These are phyloP conservation scores for Bolboschoenoplectus hybrid DNA, from an alignment of 202 grass and related monocot species.

Conservation along the genomic window DNA sequence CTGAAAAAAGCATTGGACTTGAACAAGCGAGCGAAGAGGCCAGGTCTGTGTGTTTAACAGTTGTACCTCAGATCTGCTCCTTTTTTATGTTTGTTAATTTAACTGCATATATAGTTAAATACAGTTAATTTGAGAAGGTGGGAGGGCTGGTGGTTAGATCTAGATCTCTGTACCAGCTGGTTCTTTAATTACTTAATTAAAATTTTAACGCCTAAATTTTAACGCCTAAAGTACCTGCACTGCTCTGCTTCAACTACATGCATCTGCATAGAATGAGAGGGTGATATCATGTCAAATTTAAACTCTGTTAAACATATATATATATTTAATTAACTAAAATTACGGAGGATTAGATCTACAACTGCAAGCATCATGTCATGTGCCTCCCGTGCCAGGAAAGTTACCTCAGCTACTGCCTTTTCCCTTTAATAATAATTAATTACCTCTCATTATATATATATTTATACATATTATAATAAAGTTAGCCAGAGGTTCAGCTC, in stretches of 20 bases:
- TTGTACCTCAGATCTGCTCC: background rate
- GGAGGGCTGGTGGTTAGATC: background rate
- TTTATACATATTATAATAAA: too few relatives aligned
- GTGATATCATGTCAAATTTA: too few relatives aligned
- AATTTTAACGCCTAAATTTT: too few relatives aligned
- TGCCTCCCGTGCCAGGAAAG: slow-evolving; percentile 45
- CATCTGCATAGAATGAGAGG: too few relatives aligned
- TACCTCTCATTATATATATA: background rate
- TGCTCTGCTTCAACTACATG: too few relatives aligned
- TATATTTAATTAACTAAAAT: slow-evolving; percentile 39
- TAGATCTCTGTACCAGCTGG: background rate
- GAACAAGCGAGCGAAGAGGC: too few relatives aligned
- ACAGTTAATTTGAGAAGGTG: slow-evolving; percentile 1
- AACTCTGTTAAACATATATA: too few relatives aligned
- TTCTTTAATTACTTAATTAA: background rate
- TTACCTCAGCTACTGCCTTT: slow-evolving; percentile 11
- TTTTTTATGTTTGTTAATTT: background rate
- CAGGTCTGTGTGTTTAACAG: background rate
- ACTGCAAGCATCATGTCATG: slow-evolving; percentile 41
- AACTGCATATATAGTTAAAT: too few relatives aligned
- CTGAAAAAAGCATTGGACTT: background rate
- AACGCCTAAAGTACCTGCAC: too few relatives aligned
- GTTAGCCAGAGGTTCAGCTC: too few relatives aligned
- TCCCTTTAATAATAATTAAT: background rate
- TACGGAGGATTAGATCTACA: slow-evolving; percentile 68